These are phyloP conservation scores for Effrenium voratum DNA, from an alignment of 73 alveolate genomes.

Conservation along the genomic window DNA sequence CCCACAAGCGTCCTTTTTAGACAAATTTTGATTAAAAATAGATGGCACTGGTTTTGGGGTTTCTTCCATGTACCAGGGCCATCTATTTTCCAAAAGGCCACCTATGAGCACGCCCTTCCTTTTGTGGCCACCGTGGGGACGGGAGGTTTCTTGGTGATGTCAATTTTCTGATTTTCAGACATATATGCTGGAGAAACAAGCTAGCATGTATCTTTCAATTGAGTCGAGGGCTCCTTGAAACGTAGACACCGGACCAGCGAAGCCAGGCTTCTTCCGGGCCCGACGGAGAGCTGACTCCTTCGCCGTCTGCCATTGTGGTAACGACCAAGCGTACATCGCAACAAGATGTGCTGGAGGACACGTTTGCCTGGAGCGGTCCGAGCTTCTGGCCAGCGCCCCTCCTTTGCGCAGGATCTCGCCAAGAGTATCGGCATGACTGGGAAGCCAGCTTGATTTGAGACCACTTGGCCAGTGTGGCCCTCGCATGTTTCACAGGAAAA, in stretches of 20 bases:
- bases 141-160: too few species aligned
- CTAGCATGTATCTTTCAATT: too few species aligned
- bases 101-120: too few species aligned
- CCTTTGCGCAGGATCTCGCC: constrained; percentile 54
- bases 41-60: too few species aligned
- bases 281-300: background rate
- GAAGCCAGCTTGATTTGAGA: background rate
- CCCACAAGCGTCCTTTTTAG: too few species aligned
- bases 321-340: constrained; percentile 15
- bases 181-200: too few species aligned
- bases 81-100: too few species aligned
- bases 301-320: constrained; percentile 52
- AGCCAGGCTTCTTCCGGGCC: background rate
- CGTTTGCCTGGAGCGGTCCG: background rate
- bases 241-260: background rate
- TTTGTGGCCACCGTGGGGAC: too few species aligned
- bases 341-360: constrained; percentile 31
- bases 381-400: background rate
- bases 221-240: too few species aligned
- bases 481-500: background rate
- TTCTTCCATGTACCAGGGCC: too few species aligned
- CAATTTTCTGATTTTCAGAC: too few species aligned
- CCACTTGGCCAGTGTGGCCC: background rate
- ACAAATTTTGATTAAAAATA: too few species aligned
- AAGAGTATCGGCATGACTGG: constrained; percentile 43